Base-by-base conservation (phyloP, 148 eudicot species). In the Mesembryanthemum crystallinum region DNA sequence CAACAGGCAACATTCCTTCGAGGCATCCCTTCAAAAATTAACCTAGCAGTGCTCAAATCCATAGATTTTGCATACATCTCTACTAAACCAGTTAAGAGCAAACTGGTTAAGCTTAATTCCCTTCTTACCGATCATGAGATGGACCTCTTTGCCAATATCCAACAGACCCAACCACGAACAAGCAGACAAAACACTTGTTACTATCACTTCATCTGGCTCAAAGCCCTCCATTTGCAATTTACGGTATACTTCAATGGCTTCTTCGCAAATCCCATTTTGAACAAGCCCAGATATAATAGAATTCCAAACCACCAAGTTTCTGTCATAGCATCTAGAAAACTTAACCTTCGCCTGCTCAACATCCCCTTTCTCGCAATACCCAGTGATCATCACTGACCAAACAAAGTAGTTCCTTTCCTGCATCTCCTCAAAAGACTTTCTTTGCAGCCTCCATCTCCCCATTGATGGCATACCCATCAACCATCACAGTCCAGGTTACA, bases 51-150 rank as follows among this genome's bases (percentile, higher is more conserved):
- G 62, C 33, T 68, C 69, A 91, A 75, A 78, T 91, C 92, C 64
- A 93, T 93, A 80, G 91, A 91, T 78, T 91, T 91, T 60, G 85
- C 89, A 69, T 91, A 89, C 97, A 91, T 89, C 83, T 91, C 93
- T 42, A 89, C 83, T 63, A 91, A 82, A 54, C 85, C 93, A 81
- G 88, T 91, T 8, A n/a, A 83, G 58, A 76, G 87, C 80, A 64
- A 76, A 91, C 33, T 87, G 80, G 52, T 89, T 89, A 54, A 32
- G 57, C 60, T 73, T 73, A 25, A 87, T 57, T 17, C 89, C 74
- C 64, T 74, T 80, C 47, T 74, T 83, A 69, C 60, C 47, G 28
- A 87, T 81, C 73, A 76, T 72, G 39, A 57, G 58, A 65, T 88
- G 93, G 42, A 89, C 71, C 75, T 84, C 84, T 70, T 83, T 86